A percentile compares a stretch with the other conserved stretches of the same genome.
Conservation (phyloP, 768 basidiomycete species). For the Amanita phalloides region DNA sequence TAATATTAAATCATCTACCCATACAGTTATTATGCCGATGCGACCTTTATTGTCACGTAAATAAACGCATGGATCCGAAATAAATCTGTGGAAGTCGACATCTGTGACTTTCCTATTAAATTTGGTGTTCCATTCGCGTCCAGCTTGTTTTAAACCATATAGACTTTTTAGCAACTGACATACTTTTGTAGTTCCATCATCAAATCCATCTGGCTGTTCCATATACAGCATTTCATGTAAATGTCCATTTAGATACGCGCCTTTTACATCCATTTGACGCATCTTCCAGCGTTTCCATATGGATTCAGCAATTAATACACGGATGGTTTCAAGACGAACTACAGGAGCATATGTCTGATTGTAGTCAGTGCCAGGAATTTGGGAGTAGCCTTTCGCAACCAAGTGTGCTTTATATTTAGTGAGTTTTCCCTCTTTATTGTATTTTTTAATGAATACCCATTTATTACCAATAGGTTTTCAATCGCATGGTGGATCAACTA, state of each 20-base stretch:
- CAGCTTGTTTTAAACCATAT: too few species aligned
- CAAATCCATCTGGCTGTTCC: constrained; percentile 22
- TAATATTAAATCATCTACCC: too few species aligned
- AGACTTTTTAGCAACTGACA: constrained; percentile 16
- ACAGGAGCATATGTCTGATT: constrained; percentile 19
- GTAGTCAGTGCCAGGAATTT: constrained; percentile 26
- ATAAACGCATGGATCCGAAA: too few species aligned
- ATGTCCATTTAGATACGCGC: constrained; percentile 20
- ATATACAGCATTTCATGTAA: constrained; percentile 26
- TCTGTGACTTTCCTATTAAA: too few species aligned
- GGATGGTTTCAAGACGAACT: constrained; percentile 19
- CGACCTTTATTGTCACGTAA: too few species aligned
- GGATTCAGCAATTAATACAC: constrained; percentile 22
- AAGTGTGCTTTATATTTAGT: too few species aligned
- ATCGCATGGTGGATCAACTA: constrained; percentile 14
- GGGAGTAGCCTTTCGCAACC: too few species aligned
- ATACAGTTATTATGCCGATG: too few species aligned
- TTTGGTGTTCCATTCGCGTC: too few species aligned
- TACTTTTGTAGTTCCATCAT: constrained; percentile 15
- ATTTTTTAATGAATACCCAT: constrained; percentile 27
- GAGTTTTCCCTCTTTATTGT: too few species aligned
- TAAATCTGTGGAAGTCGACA: too few species aligned
- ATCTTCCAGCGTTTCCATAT: constrained; percentile 23
- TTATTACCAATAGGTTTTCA: constrained; percentile 15
- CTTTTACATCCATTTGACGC: constrained; percentile 29